Evolutionary conservation across 352 stramenopile species (phyloP).

Genomic region (Globisporangium nagaii): DNA sequence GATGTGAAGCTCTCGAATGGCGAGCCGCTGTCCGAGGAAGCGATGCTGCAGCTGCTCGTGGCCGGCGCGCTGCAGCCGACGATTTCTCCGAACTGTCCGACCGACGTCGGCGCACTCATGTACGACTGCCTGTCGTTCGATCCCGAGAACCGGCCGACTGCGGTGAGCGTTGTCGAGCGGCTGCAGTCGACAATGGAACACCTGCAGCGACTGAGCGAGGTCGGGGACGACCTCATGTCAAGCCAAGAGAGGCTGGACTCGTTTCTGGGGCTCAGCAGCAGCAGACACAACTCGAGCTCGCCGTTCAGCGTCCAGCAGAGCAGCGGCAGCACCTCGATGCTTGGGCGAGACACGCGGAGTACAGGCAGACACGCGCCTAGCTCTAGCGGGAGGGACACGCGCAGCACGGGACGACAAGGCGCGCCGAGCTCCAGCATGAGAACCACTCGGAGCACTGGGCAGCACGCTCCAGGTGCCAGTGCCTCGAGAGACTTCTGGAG

Average conservation of each 20-base stretch:
- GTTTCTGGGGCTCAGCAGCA: constrained; percentile 21
- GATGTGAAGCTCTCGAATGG: constrained; percentile 56
- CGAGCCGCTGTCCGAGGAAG: constrained; percentile 33
- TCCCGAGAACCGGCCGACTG: constrained; percentile 33
- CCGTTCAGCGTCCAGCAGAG: constrained; percentile 2
- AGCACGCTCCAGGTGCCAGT: neutral
- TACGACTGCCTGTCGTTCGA: constrained; percentile 50
- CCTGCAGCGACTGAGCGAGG: constrained; percentile 42
- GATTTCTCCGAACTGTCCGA: constrained; percentile 42
- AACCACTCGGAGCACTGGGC: neutral
- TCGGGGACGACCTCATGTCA: constrained; percentile 35
- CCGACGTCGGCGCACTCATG: constrained; percentile 34
- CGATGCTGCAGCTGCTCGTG: constrained; percentile 47
- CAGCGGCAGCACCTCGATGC: neutral
- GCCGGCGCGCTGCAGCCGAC: constrained; percentile 46
- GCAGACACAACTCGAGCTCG: neutral
- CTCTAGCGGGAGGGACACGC: neutral
- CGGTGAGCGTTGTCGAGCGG: constrained; percentile 27
- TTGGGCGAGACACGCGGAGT: neutral
- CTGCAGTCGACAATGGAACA: constrained; percentile 40
- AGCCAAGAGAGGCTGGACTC: constrained; percentile 26
- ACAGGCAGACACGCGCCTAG: no score
- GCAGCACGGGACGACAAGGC: neutral
- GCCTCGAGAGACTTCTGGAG: neutral
- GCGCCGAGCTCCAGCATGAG: neutral